Evolutionary conservation across 2,329 filamentous ascomycete species (phyloP), one percentile per base, ranked within the genome.

Genomic region (Cladorrhinum sp.): DNA sequence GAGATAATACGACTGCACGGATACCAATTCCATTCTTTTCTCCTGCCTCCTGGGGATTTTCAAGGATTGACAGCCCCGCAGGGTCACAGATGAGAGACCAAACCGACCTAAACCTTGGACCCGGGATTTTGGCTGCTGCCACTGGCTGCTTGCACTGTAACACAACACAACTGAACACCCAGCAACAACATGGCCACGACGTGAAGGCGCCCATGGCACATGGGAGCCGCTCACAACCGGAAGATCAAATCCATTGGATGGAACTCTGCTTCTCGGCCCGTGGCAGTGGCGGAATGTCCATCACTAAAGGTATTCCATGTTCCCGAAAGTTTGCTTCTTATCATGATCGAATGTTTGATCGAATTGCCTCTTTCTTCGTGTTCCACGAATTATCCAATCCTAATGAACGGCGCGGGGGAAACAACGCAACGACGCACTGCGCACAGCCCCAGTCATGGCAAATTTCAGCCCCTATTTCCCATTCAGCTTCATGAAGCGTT

Each of bases 361-460:
- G 36, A 51, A 33, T 52, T n/a, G 39, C 10, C 6, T 51, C 36
- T 39, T 50, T 26, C 30, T 20, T 57, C 54, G 58, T 62, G 54
- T 60, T 57, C 39, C 48, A 55, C 55, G 16, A 33, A 49, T 20
- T 20, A n/a, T 49, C 46, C 46, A 49, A 49, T 49, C 18, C 36
- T 20, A 46, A n/a, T n/a, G n/a, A 55, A 55, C 53, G 53, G 36
- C 24, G 53, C 30, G 53, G 53, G 51, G 36, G 7, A 28, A 23
- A 55, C 10, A 39, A 36, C 18, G 33, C 20, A 24, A 23, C 24
- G 18, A 54, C 20, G 33, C 18, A 24, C 20, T 20, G 48, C 54
- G 24, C 65, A 67, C 65, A 65, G 64, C 65, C 65, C 57, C 65
- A 48, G 21, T 52, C 46, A 66, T 59, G 64, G 65, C 65, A 60